These are phyloP conservation scores for Moricandia moricandioides DNA, from an alignment of 345 rosid genomes.

Conservation along the genomic window DNA sequence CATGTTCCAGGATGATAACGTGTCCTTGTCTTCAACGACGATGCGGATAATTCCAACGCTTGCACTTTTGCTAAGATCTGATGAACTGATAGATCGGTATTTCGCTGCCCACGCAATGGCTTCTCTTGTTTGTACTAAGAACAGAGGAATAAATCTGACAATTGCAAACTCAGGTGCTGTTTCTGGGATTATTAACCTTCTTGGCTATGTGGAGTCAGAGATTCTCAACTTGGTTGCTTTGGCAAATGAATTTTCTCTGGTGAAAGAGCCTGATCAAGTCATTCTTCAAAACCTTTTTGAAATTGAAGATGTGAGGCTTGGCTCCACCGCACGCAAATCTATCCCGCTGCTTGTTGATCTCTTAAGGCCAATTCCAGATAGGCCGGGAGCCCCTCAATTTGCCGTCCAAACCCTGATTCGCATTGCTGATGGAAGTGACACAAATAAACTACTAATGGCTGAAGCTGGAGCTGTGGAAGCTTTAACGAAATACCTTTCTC, in stretches of 20 bases:
- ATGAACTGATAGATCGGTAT: constrained; percentile 65
- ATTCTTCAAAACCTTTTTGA: constrained; percentile 68
- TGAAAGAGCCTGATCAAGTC: constrained; percentile 59
- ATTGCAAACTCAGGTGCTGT: constrained; percentile 84
- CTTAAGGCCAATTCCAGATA: constrained; percentile 81
- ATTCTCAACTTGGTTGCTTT: constrained; percentile 38
- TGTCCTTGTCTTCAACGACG: constrained; percentile 60
- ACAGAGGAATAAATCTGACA: constrained; percentile 61
- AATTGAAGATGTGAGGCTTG: constrained; percentile 73
- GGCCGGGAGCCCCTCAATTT: constrained; percentile 83
- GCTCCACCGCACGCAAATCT: constrained; percentile 69
- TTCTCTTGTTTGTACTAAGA: constrained; percentile 66
- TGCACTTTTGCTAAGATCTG: constrained; percentile 69
- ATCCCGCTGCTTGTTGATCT: constrained; percentile 89
- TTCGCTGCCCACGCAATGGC: constrained; percentile 91
- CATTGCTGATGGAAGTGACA: constrained; percentile 69
- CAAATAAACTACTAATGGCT: constrained; percentile 72
- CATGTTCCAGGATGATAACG: constrained; percentile 64
- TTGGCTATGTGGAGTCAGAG: constrained; percentile 60
- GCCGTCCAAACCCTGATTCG: constrained; percentile 63
- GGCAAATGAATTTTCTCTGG: constrained; percentile 66
- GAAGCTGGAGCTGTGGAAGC: constrained; percentile 96
- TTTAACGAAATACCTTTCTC: constrained; percentile 63
- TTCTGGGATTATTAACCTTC: constrained; percentile 65
- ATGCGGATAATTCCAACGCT: constrained; percentile 67